Percentiles rank a stretch among this genome's conserved stretches.
Evolutionary conservation across 768 basidiomycete species (phyloP).

Genomic region (Mycena amicta): DNA sequence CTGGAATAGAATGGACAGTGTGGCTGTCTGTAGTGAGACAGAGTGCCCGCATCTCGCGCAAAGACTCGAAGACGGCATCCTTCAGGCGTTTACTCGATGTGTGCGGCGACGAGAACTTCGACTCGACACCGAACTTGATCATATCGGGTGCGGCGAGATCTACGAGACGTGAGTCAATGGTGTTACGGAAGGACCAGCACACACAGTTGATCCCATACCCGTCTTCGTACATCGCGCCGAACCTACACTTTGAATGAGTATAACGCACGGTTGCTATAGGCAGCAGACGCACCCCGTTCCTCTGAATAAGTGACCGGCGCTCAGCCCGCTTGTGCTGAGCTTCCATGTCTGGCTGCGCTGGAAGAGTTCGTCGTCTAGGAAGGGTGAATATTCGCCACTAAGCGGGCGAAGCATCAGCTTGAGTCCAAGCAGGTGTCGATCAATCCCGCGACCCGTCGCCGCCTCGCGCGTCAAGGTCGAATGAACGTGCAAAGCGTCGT

Average conservation of each 20-base stretch:
- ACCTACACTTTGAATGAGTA: slow-evolving; percentile 41
- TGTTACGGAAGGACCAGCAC: not conserved
- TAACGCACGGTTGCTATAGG: not conserved
- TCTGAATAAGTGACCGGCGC: slow-evolving; percentile 81
- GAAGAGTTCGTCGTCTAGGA: slow-evolving; percentile 83
- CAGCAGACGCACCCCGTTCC: slow-evolving; percentile 72
- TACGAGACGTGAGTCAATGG: slow-evolving; percentile 31
- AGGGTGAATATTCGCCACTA: slow-evolving; percentile 54
- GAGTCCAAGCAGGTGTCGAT: slow-evolving; percentile 89
- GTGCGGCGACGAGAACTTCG: slow-evolving; percentile 66
- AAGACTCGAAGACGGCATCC: slow-evolving; percentile 55
- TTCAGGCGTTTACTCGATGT: slow-evolving; percentile 79
- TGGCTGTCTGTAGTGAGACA: slow-evolving; percentile 39
- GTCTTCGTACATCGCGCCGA: slow-evolving; percentile 79
- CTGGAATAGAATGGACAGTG: slow-evolving; percentile 16
- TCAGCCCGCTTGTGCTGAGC: slow-evolving; percentile 86
- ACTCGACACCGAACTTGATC: slow-evolving; percentile 93
- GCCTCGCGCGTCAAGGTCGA: slow-evolving; percentile 73
- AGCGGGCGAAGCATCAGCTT: slow-evolving; percentile 59
- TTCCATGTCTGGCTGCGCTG: slow-evolving; percentile 80
- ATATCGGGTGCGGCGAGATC: slow-evolving; percentile 79
- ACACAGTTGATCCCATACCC: slow-evolving; percentile 94
- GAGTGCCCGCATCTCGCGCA: slow-evolving; percentile 69
- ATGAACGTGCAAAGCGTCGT: slow-evolving; percentile 71
- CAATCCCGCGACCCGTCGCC: slow-evolving; percentile 81